phyloP scores from a whole-genome alignment of 2,329 filamentous ascomycete genomes.

The Microdochium nivale region DNA sequence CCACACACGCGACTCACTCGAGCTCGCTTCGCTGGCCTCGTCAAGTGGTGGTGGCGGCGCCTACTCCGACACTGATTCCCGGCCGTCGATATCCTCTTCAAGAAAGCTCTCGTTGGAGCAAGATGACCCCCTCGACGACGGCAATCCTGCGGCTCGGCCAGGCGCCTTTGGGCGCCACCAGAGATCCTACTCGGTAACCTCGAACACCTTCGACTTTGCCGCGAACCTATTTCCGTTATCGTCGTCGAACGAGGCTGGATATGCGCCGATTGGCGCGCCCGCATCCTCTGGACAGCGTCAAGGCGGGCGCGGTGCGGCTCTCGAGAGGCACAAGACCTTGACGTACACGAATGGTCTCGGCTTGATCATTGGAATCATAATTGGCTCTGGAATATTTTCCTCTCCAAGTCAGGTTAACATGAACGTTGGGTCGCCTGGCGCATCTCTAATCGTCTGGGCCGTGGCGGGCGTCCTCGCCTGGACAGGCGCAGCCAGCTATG shows the following conservation, averaged over 20 bases:
- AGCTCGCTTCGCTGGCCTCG: conserved; percentile 89
- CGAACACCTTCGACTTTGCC: conserved; percentile 84
- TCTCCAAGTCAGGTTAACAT: conserved; percentile 87
- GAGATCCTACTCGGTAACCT: conserved; percentile 82
- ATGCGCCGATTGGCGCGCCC: conserved; percentile 78
- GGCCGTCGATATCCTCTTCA: conserved; percentile 86
- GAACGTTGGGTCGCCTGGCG: conserved; percentile 85
- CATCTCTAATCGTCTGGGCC: conserved; percentile 82
- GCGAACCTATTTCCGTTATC: conserved; percentile 87
- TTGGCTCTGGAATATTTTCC: conserved; percentile 93
- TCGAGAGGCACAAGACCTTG: conserved; percentile 93
- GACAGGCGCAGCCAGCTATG: conserved; percentile 93
- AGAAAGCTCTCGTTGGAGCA: conserved; percentile 81
- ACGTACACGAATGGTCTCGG: conserved; percentile 92
- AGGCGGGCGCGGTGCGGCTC: conserved; percentile 57
- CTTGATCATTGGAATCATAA: conserved; percentile 85
- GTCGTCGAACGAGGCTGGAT: conserved; percentile 63
- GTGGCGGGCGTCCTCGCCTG: conserved; percentile 89
- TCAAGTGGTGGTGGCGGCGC: conserved; percentile 59
- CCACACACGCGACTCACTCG: conserved; percentile 77
- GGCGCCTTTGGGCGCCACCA: conserved; percentile 34
- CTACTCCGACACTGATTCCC: conserved; percentile 60
- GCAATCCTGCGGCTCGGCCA: conserved; percentile 39
- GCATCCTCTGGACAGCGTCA: conserved; percentile 41
- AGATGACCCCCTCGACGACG: conserved; percentile 67